Evolutionary conservation across 768 basidiomycete genomes (phyloP), one percentile per base, ranked within the genome.

Genomic region (Epithele typhae): DNA sequence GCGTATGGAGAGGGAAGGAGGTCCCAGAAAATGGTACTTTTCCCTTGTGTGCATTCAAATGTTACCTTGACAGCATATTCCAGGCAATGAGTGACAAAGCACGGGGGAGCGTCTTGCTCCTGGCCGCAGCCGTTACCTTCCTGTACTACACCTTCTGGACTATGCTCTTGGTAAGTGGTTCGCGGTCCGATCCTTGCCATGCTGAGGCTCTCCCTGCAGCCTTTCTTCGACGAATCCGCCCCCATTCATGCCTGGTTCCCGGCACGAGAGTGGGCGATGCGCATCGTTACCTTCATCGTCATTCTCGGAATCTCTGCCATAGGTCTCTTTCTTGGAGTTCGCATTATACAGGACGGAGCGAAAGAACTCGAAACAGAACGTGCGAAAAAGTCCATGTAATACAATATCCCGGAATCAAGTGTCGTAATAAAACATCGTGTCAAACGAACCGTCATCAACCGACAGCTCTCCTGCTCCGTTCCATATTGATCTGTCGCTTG

Each of bases 101-200:
- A 35, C 67, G 92, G 9, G 93, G 93, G 41, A 79, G 83, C 24
- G 56, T 70, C 35, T 90, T 95, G 87, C 78, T 96, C 61, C 71
- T 88, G 52, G 74, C 78, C 51, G 90, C 91, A 25, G 76, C 79
- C 5, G 64, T 81, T 36, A 78, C 88, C 30, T 95, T 95, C 69
- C 69, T 77, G 9, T 97, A 97, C 64, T 98, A 97, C 65, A 92
- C 94, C 1, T 74, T 77, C 22, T 97, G 94, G 94, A 84, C 92
- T 12, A 75, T 96, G 44, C 69, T 97, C 41, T 76, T 94, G 44
- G 93, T 92, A 54, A 58, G 85, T 58, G n/a, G 30, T 14, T 30
- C 45, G 3, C 25, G 15, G 32, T 34, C 23, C 32, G 25, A n/a
- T 11, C 30, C 37, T 41, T 38, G 14, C n/a, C n/a, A n/a, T n/a